Base-by-base conservation (phyloP, 495 filamentous ascomycete species). In the Alectoria sarmentosa region DNA sequence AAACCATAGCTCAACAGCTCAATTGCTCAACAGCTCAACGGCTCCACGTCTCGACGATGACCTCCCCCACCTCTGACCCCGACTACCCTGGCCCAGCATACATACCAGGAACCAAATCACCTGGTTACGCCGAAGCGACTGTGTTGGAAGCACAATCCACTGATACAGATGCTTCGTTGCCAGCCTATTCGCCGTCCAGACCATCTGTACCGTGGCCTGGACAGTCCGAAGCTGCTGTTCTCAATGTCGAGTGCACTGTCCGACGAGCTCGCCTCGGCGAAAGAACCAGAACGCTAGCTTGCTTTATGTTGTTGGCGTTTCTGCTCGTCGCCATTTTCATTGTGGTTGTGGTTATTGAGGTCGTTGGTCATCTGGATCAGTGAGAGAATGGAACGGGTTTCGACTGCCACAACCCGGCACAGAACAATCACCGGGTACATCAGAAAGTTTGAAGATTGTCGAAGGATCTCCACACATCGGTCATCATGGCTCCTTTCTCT, bases 231-330 rank as follows among this genome's bases (percentile, higher is more conserved):
- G n/a, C 30, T 2, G 17, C 26, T 10, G 10, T 64, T 36, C n/a
- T 38, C n/a, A 44, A 44, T 5, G 39, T 38, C 5, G 56, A 42
- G 37, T 28, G 42, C 26, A 30, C 52, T 23, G 8, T 10, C n/a
- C 62, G 28, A 58, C 54, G 23, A 34, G 17, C 7, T 55, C 61
- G 30, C 7, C 10, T 41, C 4, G 11, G 13, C 21, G 34, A 58
- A 6, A 10, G 30, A 23, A 41, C 34, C 15, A 64, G 42, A 44
- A 4, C 19, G 23, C 37, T 58, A 15, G 28, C 52, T 13, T 64
- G 54, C 13, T 64, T 54, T 42, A 23, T 64, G 28, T 11, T 64
- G 32, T n/a, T 64, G 38, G 62, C 49, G 0, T 48, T 46, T 44
- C 6, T 64, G 2, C 14, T 64, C 13, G 9, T 44, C 37, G 38